A percentile compares a stretch with the other conserved stretches of the same genome.
These are phyloP conservation scores for Porpolomopsis calyptriformis DNA, from an alignment of 768 basidiomycete genomes.

Conservation along the genomic window DNA sequence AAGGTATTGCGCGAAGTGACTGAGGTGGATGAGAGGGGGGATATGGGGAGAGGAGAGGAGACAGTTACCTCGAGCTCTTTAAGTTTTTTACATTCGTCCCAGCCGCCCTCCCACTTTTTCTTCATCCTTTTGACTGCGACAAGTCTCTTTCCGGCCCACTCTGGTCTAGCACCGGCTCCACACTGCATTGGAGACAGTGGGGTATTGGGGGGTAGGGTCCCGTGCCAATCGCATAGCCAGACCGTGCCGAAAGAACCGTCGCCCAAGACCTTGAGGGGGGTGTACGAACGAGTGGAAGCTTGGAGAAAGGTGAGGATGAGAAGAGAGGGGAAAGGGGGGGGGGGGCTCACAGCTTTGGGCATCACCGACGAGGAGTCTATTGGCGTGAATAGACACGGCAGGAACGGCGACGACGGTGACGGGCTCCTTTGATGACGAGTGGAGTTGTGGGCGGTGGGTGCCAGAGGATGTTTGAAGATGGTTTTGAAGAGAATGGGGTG, in stretches of 20 bases:
- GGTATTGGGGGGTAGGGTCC: constrained; percentile 83
- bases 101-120: constrained; percentile 94
- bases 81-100: constrained; percentile 91
- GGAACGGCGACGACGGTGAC: constrained; percentile 65
- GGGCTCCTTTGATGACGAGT: constrained; percentile 39
- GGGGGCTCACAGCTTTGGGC: constrained; percentile 54
- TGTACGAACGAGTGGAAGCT: constrained; percentile 86
- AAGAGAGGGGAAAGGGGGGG: constrained; percentile 8
- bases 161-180: constrained; percentile 82
- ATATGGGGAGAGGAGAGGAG: constrained; percentile 8
- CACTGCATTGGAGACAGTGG: constrained; percentile 93
- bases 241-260: constrained; percentile 99
- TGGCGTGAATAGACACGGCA: constrained; percentile 61
- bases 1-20: constrained; percentile 90
- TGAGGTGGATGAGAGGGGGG: constrained; percentile 22
- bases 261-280: constrained; percentile 91
- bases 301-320: constrained; percentile 12
- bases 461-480: constrained; percentile 14
- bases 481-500: constrained; percentile 17
- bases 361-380: constrained; percentile 62
- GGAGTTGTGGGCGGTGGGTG: constrained; percentile 21
- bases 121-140: constrained; percentile 99
- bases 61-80: constrained; percentile 86
- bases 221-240: constrained; percentile 99
- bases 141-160: constrained; percentile 88